Evolutionary conservation across 2,329 filamentous ascomycete species (phyloP).

Genomic region (Coniochaeta prunicola): DNA sequence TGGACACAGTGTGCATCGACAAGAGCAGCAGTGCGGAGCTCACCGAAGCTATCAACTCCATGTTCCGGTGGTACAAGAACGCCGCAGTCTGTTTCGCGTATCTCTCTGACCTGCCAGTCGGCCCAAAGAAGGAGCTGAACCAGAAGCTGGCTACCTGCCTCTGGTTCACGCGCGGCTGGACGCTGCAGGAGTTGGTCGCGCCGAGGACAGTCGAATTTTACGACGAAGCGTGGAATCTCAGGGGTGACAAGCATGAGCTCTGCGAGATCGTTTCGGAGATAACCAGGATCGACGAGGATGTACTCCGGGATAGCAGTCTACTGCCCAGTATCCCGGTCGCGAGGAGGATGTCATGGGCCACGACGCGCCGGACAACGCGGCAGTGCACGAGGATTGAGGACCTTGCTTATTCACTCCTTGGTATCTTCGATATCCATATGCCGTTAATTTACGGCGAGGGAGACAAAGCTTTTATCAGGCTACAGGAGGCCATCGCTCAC

Average conservation of each 20-base stretch:
- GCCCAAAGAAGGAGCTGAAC: background rate
- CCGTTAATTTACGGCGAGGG: conserved; percentile 21
- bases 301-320: conserved; percentile 7
- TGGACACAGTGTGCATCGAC: conserved; percentile 3
- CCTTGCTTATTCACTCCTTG: conserved; percentile 13
- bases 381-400: conserved; percentile 15
- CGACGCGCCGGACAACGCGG: conserved; percentile 10
- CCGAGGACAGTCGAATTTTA: conserved; percentile 8
- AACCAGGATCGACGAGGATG: conserved; percentile 8
- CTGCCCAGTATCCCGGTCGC: conserved; percentile 10
- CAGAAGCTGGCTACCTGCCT: conserved; percentile 4
- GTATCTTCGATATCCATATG: conserved; percentile 21
- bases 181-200: conserved; percentile 9
- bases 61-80: conserved; percentile 5
- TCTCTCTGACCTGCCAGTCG: background rate
- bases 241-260: conserved; percentile 6
- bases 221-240: conserved; percentile 8
- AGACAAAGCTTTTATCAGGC: conserved; percentile 12
- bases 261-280: conserved; percentile 5
- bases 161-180: conserved; percentile 12
- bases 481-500: conserved; percentile 18
- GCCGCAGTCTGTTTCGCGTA: background rate
- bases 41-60: conserved; percentile 6
- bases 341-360: conserved; percentile 19
- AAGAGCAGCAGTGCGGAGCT: background rate